Evolutionary conservation across 768 basidiomycete species (phyloP).

Genomic region (Pisolithus albus): DNA sequence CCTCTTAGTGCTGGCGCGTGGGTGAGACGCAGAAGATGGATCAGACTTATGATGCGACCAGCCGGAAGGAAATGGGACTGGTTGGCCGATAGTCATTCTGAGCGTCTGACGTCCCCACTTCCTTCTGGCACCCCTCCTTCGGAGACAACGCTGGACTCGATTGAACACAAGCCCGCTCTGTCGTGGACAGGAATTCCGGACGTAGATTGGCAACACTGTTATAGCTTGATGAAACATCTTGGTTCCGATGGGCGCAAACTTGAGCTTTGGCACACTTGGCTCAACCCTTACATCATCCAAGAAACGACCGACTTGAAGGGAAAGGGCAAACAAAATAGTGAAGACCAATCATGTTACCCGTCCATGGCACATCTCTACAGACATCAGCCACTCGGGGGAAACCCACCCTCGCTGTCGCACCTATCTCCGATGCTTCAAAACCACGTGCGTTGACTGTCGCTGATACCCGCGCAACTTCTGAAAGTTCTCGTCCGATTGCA

Average conservation of each 20-base stretch:
- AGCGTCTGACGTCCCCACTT: background rate
- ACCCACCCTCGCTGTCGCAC: conserved; percentile 31
- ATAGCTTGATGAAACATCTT: conserved; percentile 42
- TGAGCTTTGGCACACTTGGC: conserved; percentile 72
- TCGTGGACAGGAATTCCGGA: conserved; percentile 50
- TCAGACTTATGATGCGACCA: conserved; percentile 77
- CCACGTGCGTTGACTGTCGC: conserved; percentile 43
- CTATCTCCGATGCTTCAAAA: conserved; percentile 46
- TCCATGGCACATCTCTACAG: background rate
- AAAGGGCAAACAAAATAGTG: conserved; percentile 42
- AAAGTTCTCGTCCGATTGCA: conserved; percentile 23
- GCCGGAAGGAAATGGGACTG: conserved; percentile 22
- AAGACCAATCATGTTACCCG: conserved; percentile 20
- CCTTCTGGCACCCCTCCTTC: conserved; percentile 25
- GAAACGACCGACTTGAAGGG: conserved; percentile 20
- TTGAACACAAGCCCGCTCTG: conserved; percentile 25
- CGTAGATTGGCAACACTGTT: conserved; percentile 57
- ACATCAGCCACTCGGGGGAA: background rate
- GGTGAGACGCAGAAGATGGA: conserved; percentile 77
- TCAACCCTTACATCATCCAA: conserved; percentile 33
- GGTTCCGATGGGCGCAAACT: conserved; percentile 67
- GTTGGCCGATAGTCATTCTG: conserved; percentile 1
- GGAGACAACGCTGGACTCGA: conserved; percentile 8
- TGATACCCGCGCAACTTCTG: background rate
- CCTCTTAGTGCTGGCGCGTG: conserved; percentile 57